These are phyloP conservation scores for Solanum bulbocastanum DNA, from an alignment of 257 asterid genomes.

Conservation along the genomic window DNA sequence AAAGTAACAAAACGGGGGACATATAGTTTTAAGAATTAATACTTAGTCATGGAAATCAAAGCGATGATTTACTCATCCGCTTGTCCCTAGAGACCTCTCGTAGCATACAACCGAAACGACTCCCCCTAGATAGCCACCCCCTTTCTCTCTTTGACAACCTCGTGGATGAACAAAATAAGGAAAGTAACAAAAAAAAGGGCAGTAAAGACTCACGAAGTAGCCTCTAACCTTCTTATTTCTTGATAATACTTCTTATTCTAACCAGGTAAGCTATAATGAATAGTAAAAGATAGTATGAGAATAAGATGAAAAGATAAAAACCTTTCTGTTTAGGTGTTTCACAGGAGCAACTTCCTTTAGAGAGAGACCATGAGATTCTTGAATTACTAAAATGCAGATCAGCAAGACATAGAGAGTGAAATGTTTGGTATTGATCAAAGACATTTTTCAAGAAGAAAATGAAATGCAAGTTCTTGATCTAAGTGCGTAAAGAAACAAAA, in stretches of 20 bases:
- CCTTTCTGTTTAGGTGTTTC: conserved; percentile 19
- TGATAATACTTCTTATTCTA: neutral
- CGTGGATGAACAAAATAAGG: neutral
- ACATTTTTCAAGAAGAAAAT: neutral
- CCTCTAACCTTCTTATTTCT: neutral
- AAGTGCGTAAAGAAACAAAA: neutral
- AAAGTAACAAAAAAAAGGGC: neutral
- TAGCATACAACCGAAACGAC: neutral
- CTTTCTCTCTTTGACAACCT: neutral
- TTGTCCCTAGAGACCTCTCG: neutral
- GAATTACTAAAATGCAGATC: neutral
- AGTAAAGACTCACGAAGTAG: neutral
- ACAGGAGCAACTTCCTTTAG: conserved; percentile 6
- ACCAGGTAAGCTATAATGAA: neutral
- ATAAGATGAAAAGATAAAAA: neutral
- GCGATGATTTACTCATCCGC: neutral
- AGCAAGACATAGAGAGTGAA: neutral
- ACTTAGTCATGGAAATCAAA: neutral
- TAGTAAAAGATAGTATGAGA: neutral
- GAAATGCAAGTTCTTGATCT: neutral
- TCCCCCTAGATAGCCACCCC: neutral
- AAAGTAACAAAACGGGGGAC: neutral
- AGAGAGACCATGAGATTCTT: neutral
- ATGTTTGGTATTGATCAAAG: neutral
- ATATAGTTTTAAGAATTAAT: neutral